Conservation (phyloP, 2,329 filamentous ascomycete genomes). For the Stylonectria norvegica region DNA sequence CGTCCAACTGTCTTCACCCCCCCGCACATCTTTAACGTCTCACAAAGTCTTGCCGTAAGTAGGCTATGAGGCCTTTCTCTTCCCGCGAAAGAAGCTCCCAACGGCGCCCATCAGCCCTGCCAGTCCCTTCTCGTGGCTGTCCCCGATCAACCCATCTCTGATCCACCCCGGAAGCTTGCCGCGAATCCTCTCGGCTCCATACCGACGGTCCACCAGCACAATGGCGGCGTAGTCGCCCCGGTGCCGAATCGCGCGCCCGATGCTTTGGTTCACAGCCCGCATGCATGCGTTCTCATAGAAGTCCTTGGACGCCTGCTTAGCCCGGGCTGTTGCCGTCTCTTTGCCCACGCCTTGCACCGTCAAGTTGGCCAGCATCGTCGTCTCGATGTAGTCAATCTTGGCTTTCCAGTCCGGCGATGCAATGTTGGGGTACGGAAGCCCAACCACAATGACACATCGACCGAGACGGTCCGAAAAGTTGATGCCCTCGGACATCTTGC, state of each 20-base stretch:
- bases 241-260: conserved; percentile 89
- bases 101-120: conserved; percentile 57
- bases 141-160: conserved; percentile 58
- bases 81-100: conserved; percentile 56
- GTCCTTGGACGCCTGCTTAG: conserved; percentile 63
- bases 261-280: conserved; percentile 94
- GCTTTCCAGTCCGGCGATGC: conserved; percentile 90
- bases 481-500: conserved; percentile 94
- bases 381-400: conserved; percentile 81
- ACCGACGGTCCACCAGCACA: conserved; percentile 77
- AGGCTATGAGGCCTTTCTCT: conserved; percentile 28
- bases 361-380: conserved; percentile 45
- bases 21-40: too few relatives aligned
- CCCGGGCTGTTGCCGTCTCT: conserved; percentile 28
- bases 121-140: conserved; percentile 49
- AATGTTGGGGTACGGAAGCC: conserved; percentile 88
- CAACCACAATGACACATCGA: conserved; percentile 85
- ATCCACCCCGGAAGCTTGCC: conserved; percentile 90
- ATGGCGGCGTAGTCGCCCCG: conserved; percentile 87
- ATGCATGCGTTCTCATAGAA: conserved; percentile 96
- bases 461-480: conserved; percentile 93
- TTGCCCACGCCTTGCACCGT: conserved; percentile 16
- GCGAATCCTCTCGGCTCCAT: conserved; percentile 68
- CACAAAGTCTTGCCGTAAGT: too few relatives aligned
- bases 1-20: too few relatives aligned